These are phyloP conservation scores for Talaromyces rugulosus DNA, from an alignment of 2,329 filamentous ascomycete genomes.

Conservation along the genomic window DNA sequence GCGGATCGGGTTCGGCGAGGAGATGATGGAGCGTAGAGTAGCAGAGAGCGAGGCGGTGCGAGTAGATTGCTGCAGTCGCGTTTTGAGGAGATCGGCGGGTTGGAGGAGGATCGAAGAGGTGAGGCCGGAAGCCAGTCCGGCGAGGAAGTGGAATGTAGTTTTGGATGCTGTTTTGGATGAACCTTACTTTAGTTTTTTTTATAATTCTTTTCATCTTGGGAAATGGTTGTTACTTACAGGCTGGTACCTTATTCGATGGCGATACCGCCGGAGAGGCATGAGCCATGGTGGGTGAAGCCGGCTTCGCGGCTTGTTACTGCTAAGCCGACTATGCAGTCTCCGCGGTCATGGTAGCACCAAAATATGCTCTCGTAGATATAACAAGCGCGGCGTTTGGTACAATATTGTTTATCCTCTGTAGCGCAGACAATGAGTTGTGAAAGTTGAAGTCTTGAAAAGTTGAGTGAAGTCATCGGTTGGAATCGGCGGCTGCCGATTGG, in stretches of 20 bases:
- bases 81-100: constrained; percentile 94
- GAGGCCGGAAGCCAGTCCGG: constrained; percentile 81
- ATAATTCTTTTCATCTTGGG: not conserved
- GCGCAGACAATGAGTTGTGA: not conserved
- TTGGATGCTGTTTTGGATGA: constrained; percentile 32
- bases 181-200: not conserved
- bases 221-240: constrained; percentile 2
- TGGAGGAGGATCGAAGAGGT: constrained; percentile 87
- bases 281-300: constrained; percentile 1
- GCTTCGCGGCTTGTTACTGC: not conserved
- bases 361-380: not conserved
- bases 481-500: constrained; percentile 2
- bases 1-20: constrained; percentile 61
- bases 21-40: constrained; percentile 66
- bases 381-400: not conserved
- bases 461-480: not conserved
- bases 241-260: constrained; percentile 5
- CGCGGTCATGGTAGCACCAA: not conserved
- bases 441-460: not conserved
- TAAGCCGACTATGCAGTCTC: not conserved
- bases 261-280: constrained; percentile 1
- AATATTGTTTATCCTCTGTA: not conserved
- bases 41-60: constrained; percentile 60
- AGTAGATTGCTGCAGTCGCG: constrained; percentile 84
- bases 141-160: constrained; percentile 73